Evolutionary conservation across 2,329 filamentous ascomycete genomes (phyloP).

Genomic region (Albophoma yamanashiensis): DNA sequence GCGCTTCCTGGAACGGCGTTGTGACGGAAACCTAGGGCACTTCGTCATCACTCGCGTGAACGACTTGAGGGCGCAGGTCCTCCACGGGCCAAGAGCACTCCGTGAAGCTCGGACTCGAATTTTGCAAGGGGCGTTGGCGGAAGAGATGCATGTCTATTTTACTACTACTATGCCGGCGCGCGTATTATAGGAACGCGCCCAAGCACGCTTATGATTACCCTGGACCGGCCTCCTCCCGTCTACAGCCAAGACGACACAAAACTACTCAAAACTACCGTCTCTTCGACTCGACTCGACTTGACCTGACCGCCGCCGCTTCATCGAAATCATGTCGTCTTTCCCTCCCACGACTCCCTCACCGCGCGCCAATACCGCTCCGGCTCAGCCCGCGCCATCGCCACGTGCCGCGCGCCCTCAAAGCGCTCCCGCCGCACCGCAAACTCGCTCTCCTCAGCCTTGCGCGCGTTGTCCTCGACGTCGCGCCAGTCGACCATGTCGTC

Average conservation of each 20-base stretch:
- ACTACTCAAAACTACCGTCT: neutral
- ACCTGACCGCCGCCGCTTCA: too few relatives aligned
- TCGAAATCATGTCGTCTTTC: neutral
- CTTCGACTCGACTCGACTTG: neutral
- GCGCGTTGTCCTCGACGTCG: slow-evolving; percentile 38
- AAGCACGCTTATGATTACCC: neutral
- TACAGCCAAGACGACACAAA: neutral
- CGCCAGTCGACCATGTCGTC: slow-evolving; percentile 35
- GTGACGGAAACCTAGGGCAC: neutral
- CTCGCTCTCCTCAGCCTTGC: slow-evolving; percentile 25
- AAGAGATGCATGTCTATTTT: neutral
- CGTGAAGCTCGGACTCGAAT: neutral
- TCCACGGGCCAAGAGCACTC: neutral
- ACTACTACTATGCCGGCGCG: neutral
- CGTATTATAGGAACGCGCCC: neutral
- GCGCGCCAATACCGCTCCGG: slow-evolving; percentile 38
- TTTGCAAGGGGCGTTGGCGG: neutral
- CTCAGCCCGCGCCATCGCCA: slow-evolving; percentile 36
- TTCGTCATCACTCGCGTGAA: neutral
- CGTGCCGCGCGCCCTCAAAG: slow-evolving; percentile 38
- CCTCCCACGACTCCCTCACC: slow-evolving; percentile 35
- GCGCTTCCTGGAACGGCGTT: neutral
- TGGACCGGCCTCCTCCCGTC: neutral
- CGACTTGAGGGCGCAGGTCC: neutral
- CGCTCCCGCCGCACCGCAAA: slow-evolving; percentile 31